These are phyloP conservation scores for Cystobasidiaceae sp. DNA, from an alignment of 1,284 basidiomycete species.

Conservation along the genomic window DNA sequence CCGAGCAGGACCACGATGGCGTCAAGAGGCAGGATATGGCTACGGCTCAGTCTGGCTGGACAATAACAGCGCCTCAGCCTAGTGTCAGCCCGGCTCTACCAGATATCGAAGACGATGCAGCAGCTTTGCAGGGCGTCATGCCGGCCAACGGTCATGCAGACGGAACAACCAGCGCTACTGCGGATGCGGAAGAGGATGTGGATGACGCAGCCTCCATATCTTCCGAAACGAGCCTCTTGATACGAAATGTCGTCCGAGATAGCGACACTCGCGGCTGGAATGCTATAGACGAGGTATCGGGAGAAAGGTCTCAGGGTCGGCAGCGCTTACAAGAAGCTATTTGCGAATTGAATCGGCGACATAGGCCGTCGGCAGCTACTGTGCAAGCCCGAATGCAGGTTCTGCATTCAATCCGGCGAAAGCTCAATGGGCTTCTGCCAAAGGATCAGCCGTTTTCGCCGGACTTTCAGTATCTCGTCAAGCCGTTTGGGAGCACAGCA, in stretches of 20 bases:
- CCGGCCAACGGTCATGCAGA: neutral
- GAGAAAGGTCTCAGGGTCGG: neutral
- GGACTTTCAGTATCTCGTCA: neutral
- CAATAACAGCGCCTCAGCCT: too few relatives aligned
- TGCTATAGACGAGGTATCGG: neutral
- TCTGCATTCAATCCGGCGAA: neutral
- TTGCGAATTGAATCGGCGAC: neutral
- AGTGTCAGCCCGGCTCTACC: neutral
- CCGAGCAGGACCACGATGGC: neutral
- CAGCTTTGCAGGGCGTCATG: neutral
- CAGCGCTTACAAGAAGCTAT: neutral
- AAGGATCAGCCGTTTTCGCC: neutral
- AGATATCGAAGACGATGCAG: neutral
- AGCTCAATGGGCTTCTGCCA: neutral
- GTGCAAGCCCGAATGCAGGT: neutral
- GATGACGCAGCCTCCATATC: conserved; percentile 13
- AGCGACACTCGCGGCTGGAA: conserved; percentile 9
- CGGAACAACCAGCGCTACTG: neutral
- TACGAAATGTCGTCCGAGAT: conserved; percentile 1
- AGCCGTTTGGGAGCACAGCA: conserved; percentile 38
- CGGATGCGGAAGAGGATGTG: conserved; percentile 18
- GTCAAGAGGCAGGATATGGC: neutral
- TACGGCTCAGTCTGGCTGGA: neutral
- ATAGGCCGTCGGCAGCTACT: conserved; percentile 3
- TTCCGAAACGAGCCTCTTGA: conserved; percentile 1